A percentile compares a stretch with the other conserved stretches of the same genome.
These are phyloP conservation scores for Parafenestella ontariensis DNA, from an alignment of 2,329 filamentous ascomycete genomes.

Conservation along the genomic window DNA sequence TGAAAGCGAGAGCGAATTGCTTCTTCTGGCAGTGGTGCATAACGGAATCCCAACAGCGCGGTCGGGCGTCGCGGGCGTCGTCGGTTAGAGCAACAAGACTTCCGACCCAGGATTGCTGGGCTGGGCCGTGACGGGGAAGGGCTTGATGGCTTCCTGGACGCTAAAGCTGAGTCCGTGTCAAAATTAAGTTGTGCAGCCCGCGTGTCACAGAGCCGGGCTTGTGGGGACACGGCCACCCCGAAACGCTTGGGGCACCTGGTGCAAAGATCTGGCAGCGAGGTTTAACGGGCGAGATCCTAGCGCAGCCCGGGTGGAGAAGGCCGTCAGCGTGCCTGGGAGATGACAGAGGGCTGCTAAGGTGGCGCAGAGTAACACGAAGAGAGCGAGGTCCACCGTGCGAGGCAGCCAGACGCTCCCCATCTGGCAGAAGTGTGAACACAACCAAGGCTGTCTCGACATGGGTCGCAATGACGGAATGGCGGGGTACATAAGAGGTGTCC, in stretches of 20 bases:
- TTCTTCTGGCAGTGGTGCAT: conserved; percentile 26
- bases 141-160: conserved; percentile 15
- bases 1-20: conserved; percentile 13
- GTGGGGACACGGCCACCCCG: conserved; percentile 35
- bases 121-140: conserved; percentile 32
- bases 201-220: conserved; percentile 34
- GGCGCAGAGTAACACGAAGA: not conserved
- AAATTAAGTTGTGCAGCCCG: conserved; percentile 36
- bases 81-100: conserved; percentile 37
- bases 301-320: conserved; percentile 17
- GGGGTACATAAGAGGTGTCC: conserved; percentile 2
- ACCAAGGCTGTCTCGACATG: conserved; percentile 4
- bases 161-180: conserved; percentile 30
- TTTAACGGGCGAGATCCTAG: conserved; percentile 30
- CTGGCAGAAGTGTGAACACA: not conserved
- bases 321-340: not conserved
- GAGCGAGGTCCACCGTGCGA: not conserved
- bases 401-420: not conserved
- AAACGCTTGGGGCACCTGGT: conserved; percentile 14
- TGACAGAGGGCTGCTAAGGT: not conserved
- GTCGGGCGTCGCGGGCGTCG: conserved; percentile 34
- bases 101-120: conserved; percentile 25
- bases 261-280: conserved; percentile 14
- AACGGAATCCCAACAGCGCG: conserved; percentile 38
- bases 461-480: conserved; percentile 15